phyloP scores from a whole-genome alignment of 805 yeast species.

The Phaffomyces antillensis region DNA sequence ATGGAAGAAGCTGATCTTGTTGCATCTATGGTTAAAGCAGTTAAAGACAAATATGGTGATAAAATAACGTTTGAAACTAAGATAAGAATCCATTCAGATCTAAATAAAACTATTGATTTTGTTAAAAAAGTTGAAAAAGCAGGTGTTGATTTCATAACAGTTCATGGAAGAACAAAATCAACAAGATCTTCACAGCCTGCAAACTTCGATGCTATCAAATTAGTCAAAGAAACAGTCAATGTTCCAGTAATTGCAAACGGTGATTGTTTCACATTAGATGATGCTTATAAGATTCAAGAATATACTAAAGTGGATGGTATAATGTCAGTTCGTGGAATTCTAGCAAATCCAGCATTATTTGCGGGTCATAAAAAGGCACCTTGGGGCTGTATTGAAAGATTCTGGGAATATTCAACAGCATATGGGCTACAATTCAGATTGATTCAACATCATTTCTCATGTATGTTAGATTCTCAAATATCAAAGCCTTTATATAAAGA shows the following conservation, averaged over 20 bases:
- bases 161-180: constrained; percentile 84
- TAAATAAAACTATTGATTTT: constrained; percentile 63
- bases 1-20: constrained; percentile 80
- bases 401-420: constrained; percentile 70
- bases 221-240: constrained; percentile 38
- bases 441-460: constrained; percentile 79
- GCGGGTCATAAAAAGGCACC: constrained; percentile 70
- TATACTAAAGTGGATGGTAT: constrained; percentile 82
- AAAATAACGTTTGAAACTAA: constrained; percentile 80
- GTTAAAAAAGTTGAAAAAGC: constrained; percentile 71
- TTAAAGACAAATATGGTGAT: constrained; percentile 67
- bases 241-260: constrained; percentile 96
- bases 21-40: constrained; percentile 76
- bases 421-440: constrained; percentile 83
- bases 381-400: constrained; percentile 83
- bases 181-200: constrained; percentile 85
- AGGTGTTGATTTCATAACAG: constrained; percentile 91
- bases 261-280: constrained; percentile 71
- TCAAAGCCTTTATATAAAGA: constrained; percentile 43
- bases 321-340: constrained; percentile 89
- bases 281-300: constrained; percentile 54
- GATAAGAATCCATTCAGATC: constrained; percentile 77
- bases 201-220: constrained; percentile 71
- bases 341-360: constrained; percentile 84
- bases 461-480: constrained; percentile 66